Conservation (phyloP, 495 filamentous ascomycete genomes). For the Xylaria longipes region DNA sequence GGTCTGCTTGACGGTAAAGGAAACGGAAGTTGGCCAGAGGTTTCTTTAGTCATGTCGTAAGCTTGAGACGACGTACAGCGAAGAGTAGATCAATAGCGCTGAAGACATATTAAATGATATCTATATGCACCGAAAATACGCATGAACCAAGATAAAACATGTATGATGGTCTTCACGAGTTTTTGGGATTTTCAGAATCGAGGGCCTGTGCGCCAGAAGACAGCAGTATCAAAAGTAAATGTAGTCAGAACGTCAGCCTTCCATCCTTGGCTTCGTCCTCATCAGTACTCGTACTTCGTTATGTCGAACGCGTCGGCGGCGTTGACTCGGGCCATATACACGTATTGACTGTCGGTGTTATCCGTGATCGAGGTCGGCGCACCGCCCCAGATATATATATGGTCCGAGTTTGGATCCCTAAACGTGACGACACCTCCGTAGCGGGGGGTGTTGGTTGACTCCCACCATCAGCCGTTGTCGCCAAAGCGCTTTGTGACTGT, state of each 20-base stretch:
- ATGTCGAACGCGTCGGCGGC: slow-evolving; percentile 43
- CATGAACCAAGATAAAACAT: background rate
- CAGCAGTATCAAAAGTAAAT: background rate
- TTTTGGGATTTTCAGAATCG: background rate
- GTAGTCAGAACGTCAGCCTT: background rate
- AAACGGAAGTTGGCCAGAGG: background rate
- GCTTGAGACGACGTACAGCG: background rate
- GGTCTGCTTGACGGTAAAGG: background rate
- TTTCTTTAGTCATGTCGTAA: background rate
- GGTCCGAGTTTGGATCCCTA: background rate
- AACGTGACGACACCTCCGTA: background rate
- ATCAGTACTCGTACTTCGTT: slow-evolving; percentile 46
- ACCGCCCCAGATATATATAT: background rate
- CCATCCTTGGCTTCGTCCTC: slow-evolving; percentile 30
- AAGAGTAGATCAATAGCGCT: background rate
- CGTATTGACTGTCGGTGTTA: slow-evolving; percentile 34
- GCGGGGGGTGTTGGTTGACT: background rate
- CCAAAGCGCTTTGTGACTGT: background rate
- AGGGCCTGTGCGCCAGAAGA: background rate
- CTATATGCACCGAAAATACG: no score
- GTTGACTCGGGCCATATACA: slow-evolving; percentile 44
- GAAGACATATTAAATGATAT: no score
- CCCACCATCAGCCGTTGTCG: background rate
- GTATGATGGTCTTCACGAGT: background rate
- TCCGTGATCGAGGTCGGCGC: slow-evolving; percentile 11